These are phyloP conservation scores for Chrysoporthe austroafricana DNA, from an alignment of 2,329 filamentous ascomycete species.

Conservation along the genomic window DNA sequence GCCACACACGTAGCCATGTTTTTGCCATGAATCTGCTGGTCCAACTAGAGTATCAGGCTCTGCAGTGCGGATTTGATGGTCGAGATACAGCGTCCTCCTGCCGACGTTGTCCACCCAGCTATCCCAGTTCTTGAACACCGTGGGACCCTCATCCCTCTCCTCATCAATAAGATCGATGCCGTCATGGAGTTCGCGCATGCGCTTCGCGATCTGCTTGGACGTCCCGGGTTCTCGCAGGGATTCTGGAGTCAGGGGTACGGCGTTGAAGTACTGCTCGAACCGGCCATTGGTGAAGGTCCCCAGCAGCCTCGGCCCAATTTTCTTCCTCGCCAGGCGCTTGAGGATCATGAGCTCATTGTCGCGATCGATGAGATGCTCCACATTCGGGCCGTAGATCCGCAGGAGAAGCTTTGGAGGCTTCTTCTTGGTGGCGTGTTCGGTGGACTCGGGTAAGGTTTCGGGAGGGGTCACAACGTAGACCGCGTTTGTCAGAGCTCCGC, in stretches of 20 bases:
- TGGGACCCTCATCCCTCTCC: constrained; percentile 78
- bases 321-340: constrained; percentile 83
- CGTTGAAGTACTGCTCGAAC: constrained; percentile 93
- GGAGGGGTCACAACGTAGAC: constrained; percentile 94
- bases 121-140: constrained; percentile 93
- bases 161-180: constrained; percentile 83
- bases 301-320: constrained; percentile 86
- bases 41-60: constrained; percentile 16
- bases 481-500: constrained; percentile 92
- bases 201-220: constrained; percentile 91
- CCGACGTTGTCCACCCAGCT: constrained; percentile 76
- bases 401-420: constrained; percentile 74
- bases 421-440: constrained; percentile 42
- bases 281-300: constrained; percentile 94
- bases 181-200: constrained; percentile 94
- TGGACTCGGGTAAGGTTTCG: constrained; percentile 53
- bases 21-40: constrained; percentile 61
- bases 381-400: constrained; percentile 91
- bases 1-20: constrained; percentile 78
- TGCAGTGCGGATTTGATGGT: constrained; percentile 41
- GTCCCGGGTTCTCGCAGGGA: constrained; percentile 82
- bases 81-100: constrained; percentile 60
- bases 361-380: constrained; percentile 93
- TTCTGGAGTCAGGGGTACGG: constrained; percentile 74
- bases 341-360: constrained; percentile 88